Evolutionary conservation across 1,284 basidiomycete species (phyloP).

Genomic region (Takashimella tepidaria): DNA sequence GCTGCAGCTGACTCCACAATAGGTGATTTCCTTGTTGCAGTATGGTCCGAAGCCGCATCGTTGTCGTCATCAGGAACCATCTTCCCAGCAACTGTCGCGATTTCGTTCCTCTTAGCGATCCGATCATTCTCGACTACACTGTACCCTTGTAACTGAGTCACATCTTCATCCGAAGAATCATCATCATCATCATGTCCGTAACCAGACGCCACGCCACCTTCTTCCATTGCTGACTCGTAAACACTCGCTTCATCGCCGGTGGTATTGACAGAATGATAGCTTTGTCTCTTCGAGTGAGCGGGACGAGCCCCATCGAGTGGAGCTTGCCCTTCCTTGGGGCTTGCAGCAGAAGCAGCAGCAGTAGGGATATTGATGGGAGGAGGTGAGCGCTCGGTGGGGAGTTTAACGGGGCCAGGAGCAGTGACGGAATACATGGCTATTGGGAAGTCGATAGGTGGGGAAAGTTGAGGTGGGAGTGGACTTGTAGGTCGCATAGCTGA

Average conservation of each 20-base stretch:
- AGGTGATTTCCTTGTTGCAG: slow-evolving; percentile 9
- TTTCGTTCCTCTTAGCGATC: slow-evolving; percentile 12
- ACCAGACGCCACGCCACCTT: slow-evolving; percentile 9
- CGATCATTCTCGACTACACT: slow-evolving; percentile 42
- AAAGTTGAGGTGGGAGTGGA: slow-evolving; percentile 17
- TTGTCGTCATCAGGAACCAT: slow-evolving; percentile 8
- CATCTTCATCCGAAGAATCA: slow-evolving; percentile 32
- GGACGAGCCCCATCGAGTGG: not conserved
- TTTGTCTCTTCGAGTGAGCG: slow-evolving; percentile 17
- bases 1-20: not conserved
- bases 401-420: slow-evolving; percentile 39
- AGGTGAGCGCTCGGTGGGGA: slow-evolving; percentile 15
- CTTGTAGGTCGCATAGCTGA: slow-evolving; percentile 42
- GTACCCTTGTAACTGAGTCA: slow-evolving; percentile 20
- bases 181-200: slow-evolving; percentile 7
- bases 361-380: slow-evolving; percentile 6
- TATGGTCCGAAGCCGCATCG: slow-evolving; percentile 21
- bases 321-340: not conserved
- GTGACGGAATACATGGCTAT: slow-evolving; percentile 35
- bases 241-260: slow-evolving; percentile 34
- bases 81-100: slow-evolving; percentile 6
- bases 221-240: slow-evolving; percentile 45
- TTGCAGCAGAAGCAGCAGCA: not conserved
- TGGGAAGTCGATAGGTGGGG: slow-evolving; percentile 16
- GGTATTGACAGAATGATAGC: slow-evolving; percentile 15